phyloP scores from a whole-genome alignment of 257 asterid species.

The Pogostemon cablin region DNA sequence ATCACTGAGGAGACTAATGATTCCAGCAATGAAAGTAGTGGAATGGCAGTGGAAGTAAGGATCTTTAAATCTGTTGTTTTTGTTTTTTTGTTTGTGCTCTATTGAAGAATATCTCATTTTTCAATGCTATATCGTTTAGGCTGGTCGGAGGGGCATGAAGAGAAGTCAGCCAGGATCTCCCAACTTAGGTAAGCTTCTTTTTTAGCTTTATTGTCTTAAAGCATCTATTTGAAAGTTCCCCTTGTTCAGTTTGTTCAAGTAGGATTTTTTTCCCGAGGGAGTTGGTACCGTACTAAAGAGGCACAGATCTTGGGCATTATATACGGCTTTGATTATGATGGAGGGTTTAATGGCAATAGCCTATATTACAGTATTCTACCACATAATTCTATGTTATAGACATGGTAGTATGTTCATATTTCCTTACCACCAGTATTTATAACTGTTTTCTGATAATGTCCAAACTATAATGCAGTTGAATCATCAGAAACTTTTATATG shows the following conservation, averaged over 20 bases:
- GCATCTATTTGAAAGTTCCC: background rate
- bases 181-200: constrained; percentile 51
- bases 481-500: constrained; percentile 7
- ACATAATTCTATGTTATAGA: too few relatives aligned
- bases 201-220: background rate
- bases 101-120: background rate
- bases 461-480: background rate
- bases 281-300: background rate
- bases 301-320: background rate
- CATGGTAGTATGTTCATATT: background rate
- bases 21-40: constrained; percentile 81
- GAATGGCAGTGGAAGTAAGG: constrained; percentile 56
- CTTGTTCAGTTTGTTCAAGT: background rate
- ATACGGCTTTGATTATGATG: background rate
- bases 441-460: background rate
- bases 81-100: constrained; percentile 8
- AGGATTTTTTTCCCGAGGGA: background rate
- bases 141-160: constrained; percentile 52
- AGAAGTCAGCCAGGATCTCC: constrained; percentile 69
- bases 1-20: constrained; percentile 69
- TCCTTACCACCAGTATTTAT: background rate
- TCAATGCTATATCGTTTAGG: constrained; percentile 39
- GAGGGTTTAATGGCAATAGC: background rate
- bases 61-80: background rate
- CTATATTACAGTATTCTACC: background rate